Evolutionary conservation across 176 grass and related monocot species (phyloP), one percentile per base, ranked within the genome.

Genomic region (Aegilops longissima): DNA sequence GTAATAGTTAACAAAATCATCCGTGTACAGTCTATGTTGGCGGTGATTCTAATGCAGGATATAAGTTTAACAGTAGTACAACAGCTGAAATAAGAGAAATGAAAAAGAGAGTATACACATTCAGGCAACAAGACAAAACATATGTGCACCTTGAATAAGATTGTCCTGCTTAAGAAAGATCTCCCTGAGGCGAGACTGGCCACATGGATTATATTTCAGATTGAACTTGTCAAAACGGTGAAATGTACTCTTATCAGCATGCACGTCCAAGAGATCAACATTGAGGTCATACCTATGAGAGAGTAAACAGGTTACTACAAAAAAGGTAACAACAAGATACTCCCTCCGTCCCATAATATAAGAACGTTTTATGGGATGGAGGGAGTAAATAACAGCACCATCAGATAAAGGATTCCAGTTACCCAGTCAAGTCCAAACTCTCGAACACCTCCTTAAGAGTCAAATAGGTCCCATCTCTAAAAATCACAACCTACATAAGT

Each of bases 211-310:
- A 86, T 98, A 98, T 78, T 98, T 98, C 72, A 95, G 86, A 89
- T 98, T 98, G 67, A 98, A 98, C 78, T 98, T 98, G 85, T 98
- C 95, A 83, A 98, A 98, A 23, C 95, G 95, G 80, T 98, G 95
- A 93, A 98, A 98, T 84, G 95, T 98, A 63, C 93, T 98, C 81
- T 98, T 98, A 86, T 98, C 95, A 61, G 95, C 95, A 90, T 98
- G 95, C 63, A 98, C 95, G 44, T 98, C 95, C 83, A 98, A 89
- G 44, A 98, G 88, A 93, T 98, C 95, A 65, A 98, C 95, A 92
- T 95, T 98, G 51, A 98, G 92, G 73, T 98, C 95, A 89, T 93
- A 90, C 89, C 95, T 98, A 90, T 44, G 13, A 85, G 80, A 85
- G 21, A 86, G 9, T 52, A 47, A 58, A 54, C 5, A 2, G 49